phyloP scores from a whole-genome alignment of 306 rosid genomes.

The Dryas drummondii region DNA sequence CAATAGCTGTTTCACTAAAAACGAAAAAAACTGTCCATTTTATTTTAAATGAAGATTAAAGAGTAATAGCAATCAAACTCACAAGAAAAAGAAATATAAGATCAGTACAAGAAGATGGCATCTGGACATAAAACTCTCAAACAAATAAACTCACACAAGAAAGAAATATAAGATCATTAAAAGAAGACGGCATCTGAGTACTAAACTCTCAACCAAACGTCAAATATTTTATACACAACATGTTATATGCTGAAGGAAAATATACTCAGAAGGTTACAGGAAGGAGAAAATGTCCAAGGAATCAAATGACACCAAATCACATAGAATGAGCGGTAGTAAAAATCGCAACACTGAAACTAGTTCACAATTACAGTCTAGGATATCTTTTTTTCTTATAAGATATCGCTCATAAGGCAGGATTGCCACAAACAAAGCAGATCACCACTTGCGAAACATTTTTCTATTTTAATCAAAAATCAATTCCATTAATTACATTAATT shows the following conservation, averaged over 20 bases:
- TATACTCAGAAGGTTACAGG: neutral
- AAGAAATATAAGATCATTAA: neutral
- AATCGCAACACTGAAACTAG: no score
- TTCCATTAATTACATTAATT: neutral
- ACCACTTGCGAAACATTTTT: neutral
- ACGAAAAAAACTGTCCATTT: no score
- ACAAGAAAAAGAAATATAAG: neutral
- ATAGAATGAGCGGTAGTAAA: no score
- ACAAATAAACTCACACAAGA: neutral
- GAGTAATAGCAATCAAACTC: neutral
- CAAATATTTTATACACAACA: neutral
- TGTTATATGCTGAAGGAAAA: neutral
- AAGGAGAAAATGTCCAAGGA: no score
- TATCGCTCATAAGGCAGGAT: neutral
- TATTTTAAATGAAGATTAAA: neutral
- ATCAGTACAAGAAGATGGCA: neutral
- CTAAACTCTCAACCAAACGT: neutral
- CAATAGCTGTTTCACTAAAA: neutral
- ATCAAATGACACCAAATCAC: no score
- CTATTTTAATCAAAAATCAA: no score
- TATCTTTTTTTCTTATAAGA: neutral
- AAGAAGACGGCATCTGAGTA: neutral
- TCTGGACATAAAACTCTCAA: neutral
- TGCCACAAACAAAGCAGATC: neutral
- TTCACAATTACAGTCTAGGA: neutral